Evolutionary conservation across 1,284 basidiomycete species (phyloP).

Genomic region (Cutaneotrichosporon spelunceum): DNA sequence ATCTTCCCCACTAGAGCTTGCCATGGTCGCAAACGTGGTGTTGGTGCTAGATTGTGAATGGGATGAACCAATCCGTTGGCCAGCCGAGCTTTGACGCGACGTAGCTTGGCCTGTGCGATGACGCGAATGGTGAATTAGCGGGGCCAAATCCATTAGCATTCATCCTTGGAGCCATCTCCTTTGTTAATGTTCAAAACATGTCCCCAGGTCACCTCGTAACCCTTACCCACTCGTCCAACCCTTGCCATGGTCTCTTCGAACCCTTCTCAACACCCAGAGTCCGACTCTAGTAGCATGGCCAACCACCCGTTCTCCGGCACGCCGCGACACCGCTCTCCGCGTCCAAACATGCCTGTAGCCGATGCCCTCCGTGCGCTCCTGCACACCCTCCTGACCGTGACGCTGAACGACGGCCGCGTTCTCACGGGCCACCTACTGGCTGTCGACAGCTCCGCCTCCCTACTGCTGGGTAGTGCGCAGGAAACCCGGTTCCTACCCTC

Average conservation of each 20-base stretch:
- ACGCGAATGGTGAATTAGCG: background rate
- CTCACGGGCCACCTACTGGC: conserved; percentile 17
- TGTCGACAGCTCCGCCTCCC: conserved; percentile 12
- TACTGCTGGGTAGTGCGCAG: conserved; percentile 16
- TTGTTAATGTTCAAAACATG: no score
- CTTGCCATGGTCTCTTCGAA: background rate
- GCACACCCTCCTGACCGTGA: conserved; percentile 14
- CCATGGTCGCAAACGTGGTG: background rate
- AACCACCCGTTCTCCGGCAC: conserved; percentile 1
- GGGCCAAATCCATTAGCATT: background rate
- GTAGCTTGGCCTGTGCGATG: background rate
- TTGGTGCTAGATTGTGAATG: background rate
- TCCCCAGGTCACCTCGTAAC: background rate
- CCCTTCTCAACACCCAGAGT: background rate
- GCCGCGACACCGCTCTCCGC: background rate
- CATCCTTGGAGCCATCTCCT: no score
- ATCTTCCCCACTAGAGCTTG: conserved; percentile 9
- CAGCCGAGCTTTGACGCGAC: background rate
- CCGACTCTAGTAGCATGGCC: background rate
- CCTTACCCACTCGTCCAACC: background rate
- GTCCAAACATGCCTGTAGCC: background rate
- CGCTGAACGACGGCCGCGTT: conserved; percentile 17
- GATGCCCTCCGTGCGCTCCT: conserved; percentile 20
- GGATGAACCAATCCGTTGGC: background rate
- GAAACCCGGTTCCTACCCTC: conserved; percentile 14